These are phyloP conservation scores for Actinomucor elegans DNA, from an alignment of 371 early-diverging fungal genomes.

Conservation along the genomic window DNA sequence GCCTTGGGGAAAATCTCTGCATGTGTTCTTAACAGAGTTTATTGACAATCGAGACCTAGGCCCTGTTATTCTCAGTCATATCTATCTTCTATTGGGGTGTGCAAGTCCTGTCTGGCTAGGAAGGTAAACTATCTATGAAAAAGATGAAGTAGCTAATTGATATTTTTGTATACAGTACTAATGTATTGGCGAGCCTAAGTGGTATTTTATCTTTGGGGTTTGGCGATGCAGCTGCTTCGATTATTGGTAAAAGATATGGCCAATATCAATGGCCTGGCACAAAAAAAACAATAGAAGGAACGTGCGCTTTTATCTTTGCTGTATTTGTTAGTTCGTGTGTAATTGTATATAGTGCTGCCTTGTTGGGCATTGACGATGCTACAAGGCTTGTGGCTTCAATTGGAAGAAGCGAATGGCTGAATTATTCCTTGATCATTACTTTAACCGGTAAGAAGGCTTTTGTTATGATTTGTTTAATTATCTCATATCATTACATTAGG, in stretches of 20 bases:
- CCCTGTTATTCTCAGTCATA: conserved; percentile 82
- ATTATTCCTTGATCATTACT: conserved; percentile 21
- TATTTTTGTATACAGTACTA: conserved; percentile 24
- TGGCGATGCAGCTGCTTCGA: conserved; percentile 87
- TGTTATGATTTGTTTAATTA: neutral
- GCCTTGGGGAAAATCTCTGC: conserved; percentile 69
- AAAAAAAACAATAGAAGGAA: conserved; percentile 88
- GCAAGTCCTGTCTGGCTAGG: conserved; percentile 88
- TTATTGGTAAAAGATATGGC: conserved; percentile 79
- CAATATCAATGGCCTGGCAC: conserved; percentile 72
- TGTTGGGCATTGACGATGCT: conserved; percentile 24
- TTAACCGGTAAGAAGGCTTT: conserved; percentile 31
- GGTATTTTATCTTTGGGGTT: conserved; percentile 87
- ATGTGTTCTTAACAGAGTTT: conserved; percentile 75
- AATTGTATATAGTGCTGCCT: conserved; percentile 30
- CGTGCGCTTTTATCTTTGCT: conserved; percentile 72
- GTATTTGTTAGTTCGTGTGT: conserved; percentile 52
- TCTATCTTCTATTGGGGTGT: conserved; percentile 89
- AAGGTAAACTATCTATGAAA: conserved; percentile 42
- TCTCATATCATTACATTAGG: conserved; percentile 23
- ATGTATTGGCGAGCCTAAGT: conserved; percentile 59
- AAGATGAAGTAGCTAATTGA: neutral
- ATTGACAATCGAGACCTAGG: conserved; percentile 82
- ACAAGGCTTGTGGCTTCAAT: conserved; percentile 21
- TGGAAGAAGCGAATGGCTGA: conserved; percentile 23